Base-by-base conservation (phyloP, 257 asterid genomes). In the Rehmannia glutinosa region DNA sequence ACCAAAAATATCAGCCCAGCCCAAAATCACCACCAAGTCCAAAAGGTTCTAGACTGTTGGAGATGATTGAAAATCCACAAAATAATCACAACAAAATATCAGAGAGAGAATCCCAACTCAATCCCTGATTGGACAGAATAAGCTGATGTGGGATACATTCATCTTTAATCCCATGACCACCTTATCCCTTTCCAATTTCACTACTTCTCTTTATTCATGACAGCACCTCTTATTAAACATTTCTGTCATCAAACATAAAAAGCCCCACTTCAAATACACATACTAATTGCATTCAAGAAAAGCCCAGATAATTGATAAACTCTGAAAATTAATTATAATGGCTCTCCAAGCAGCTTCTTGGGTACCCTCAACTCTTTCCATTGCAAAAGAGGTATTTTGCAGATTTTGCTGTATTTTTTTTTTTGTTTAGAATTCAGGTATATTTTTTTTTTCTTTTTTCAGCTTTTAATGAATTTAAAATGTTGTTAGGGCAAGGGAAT, bases 321-420 rank as follows among this genome's bases (percentile, higher is more conserved):
- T n/a, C n/a, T n/a, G n/a, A n/a, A n/a, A n/a, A n/a, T n/a, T n/a
- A n/a, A n/a, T n/a, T n/a, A n/a, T n/a, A n/a, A 42, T 88, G 96
- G 90, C 92, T 68, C 82, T 85, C 20, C 96, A 85, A 69, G 87
- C 85, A n/a, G 65, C n/a, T n/a, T n/a, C n/a, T n/a, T n/a, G n/a
- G n/a, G n/a, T 82, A 25, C 75, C 91, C 19, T 81, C 86, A 4
- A 42, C 91, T 36, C 81, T 77, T 32, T 69, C 81, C 66, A 68
- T 81, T 65, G 73, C 81, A 23, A 88, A 84, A 73, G 94, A 86
- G 96, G 94, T 87, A 65, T 27, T 35, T 24, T 35, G 13, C 68
- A 10, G 28, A 25, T 3, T 13, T 19, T 41, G 1, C 28, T 33
- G 9, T 41, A 41, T 46, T 15, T 46, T 15, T 6, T 6, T 1